These are phyloP conservation scores for Stereum hirsutum DNA, from an alignment of 1,284 basidiomycete genomes.

Conservation along the genomic window DNA sequence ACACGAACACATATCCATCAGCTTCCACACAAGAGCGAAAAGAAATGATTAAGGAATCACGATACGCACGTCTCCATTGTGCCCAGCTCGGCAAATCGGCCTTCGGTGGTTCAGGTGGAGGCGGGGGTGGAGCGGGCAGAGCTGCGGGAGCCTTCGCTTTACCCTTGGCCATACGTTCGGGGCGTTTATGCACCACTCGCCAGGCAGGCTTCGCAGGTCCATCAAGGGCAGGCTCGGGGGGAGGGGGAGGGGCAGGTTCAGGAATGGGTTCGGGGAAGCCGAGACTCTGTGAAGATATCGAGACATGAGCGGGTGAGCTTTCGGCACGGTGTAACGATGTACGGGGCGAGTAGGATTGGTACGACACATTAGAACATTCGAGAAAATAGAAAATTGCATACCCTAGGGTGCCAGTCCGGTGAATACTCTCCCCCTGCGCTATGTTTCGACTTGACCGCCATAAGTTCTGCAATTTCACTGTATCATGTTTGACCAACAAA, in stretches of 20 bases:
- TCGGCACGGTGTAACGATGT: too few species aligned
- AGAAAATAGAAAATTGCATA: too few species aligned
- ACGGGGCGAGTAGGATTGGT: too few species aligned
- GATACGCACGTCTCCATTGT: constrained; percentile 59
- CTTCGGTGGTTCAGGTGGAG: constrained; percentile 32
- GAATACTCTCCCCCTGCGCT: constrained; percentile 61
- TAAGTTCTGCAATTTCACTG: constrained; percentile 69
- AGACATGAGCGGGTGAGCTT: constrained; percentile 1
- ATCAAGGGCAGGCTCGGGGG: constrained; percentile 21
- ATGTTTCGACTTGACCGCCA: constrained; percentile 68
- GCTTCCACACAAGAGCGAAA: background rate
- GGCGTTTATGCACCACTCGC: constrained; percentile 58
- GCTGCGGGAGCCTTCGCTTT: constrained; percentile 32
- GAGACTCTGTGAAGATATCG: too few species aligned
- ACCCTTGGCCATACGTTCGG: constrained; percentile 27
- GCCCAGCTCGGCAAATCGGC: constrained; percentile 59
- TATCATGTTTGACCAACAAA: constrained; percentile 1
- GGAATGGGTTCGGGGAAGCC: too few species aligned
- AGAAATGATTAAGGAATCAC: background rate
- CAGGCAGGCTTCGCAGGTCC: constrained; percentile 55
- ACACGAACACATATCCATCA: constrained; percentile 1
- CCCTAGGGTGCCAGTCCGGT: constrained; percentile 54
- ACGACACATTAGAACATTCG: too few species aligned
- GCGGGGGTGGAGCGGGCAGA: constrained; percentile 27
- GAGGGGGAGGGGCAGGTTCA: constrained; percentile 14